Conservation (phyloP, 371 early-diverging fungal genomes). For the Batrachochytrium dendrobatidis region DNA sequence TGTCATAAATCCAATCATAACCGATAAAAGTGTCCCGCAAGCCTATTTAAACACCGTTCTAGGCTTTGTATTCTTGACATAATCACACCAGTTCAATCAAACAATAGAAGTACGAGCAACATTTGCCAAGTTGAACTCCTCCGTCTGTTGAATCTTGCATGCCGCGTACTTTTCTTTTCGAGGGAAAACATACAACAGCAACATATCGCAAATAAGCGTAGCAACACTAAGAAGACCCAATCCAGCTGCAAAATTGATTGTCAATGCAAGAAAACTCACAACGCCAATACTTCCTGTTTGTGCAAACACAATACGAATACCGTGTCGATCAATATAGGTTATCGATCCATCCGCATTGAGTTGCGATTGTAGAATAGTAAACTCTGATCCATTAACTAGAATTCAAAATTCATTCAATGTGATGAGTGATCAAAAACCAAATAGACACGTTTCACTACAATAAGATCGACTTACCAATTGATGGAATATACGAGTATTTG, state of each 20-base stretch:
- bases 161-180: conserved; percentile 32
- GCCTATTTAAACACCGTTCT: too few relatives aligned
- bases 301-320: conserved; percentile 43
- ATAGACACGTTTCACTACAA: not conserved
- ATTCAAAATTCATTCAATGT: not conserved
- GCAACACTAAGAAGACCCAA: conserved; percentile 47
- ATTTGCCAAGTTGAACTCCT: conserved; percentile 23
- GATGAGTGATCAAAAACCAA: not conserved
- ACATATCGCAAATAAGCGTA: conserved; percentile 41
- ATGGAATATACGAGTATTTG: conserved; percentile 38
- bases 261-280: conserved; percentile 42
- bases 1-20: too few relatives aligned
- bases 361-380: conserved; percentile 39
- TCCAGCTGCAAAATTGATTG: conserved; percentile 47
- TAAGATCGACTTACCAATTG: conserved; percentile 19
- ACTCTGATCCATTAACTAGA: conserved; percentile 35
- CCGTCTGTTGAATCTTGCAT: conserved; percentile 39
- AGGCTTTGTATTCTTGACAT: too few relatives aligned
- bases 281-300: conserved; percentile 49
- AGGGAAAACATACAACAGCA: conserved; percentile 44
- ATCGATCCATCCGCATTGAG: conserved; percentile 31
- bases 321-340: conserved; percentile 44
- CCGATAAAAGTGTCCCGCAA: too few relatives aligned
- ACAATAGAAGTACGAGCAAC: too few relatives aligned
- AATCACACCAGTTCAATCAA: too few relatives aligned